phyloP scores from a whole-genome alignment of 2,329 filamentous ascomycete genomes.

The Arthrobotrys conoides region DNA sequence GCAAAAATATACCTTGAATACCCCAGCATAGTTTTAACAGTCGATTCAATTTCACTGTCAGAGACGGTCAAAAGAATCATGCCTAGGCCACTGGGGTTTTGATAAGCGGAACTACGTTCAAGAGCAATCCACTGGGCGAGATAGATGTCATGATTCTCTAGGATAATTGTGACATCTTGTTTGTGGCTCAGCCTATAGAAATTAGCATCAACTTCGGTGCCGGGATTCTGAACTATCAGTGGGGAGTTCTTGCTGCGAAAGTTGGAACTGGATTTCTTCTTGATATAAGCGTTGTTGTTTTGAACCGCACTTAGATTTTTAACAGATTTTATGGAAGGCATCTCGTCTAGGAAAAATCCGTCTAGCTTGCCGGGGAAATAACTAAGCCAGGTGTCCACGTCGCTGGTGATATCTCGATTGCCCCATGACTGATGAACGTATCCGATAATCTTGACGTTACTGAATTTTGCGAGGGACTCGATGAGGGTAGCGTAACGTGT shows the following conservation, averaged over 20 bases:
- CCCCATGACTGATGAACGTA: slow-evolving; percentile 58
- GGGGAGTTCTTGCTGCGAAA: slow-evolving; percentile 22
- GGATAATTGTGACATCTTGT: slow-evolving; percentile 47
- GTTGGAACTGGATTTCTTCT: slow-evolving; percentile 20
- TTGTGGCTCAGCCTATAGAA: slow-evolving; percentile 25
- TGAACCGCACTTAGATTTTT: slow-evolving; percentile 24
- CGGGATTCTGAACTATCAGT: slow-evolving; percentile 47
- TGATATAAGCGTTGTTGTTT: slow-evolving; percentile 40
- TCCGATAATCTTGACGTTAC: slow-evolving; percentile 38
- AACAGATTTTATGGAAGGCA: slow-evolving; percentile 19
- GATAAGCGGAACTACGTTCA: slow-evolving; percentile 17
- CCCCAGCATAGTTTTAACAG: slow-evolving; percentile 30
- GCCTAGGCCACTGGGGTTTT: slow-evolving; percentile 5
- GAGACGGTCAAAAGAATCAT: slow-evolving; percentile 37
- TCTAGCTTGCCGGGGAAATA: slow-evolving; percentile 46
- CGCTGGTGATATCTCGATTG: slow-evolving; percentile 29
- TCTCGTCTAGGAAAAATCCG: slow-evolving; percentile 54
- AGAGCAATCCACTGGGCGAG: slow-evolving; percentile 24
- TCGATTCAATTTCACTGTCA: slow-evolving; percentile 1
- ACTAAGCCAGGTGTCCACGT: slow-evolving; percentile 41
- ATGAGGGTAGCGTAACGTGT: slow-evolving; percentile 35
- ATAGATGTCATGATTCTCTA: slow-evolving; percentile 38
- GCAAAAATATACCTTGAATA: slow-evolving; percentile 45
- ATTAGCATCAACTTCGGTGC: slow-evolving; percentile 27
- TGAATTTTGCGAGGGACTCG: slow-evolving; percentile 19